These are phyloP conservation scores for Penicillium paneum DNA, from an alignment of 2,329 filamentous ascomycete species.

Conservation along the genomic window DNA sequence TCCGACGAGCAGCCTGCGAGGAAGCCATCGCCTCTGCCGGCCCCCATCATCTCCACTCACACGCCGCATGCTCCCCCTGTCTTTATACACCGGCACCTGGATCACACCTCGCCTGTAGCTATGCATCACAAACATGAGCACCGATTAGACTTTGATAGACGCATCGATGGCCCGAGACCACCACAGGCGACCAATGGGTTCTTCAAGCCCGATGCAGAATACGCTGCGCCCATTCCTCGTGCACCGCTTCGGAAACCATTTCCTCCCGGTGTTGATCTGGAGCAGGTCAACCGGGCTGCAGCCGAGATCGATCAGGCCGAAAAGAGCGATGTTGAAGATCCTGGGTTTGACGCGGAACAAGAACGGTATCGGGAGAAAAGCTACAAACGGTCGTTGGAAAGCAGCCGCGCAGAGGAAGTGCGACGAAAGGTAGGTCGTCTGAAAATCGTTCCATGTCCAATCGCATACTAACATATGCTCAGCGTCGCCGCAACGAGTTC, in stretches of 20 bases:
- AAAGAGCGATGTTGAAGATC: conserved; percentile 56
- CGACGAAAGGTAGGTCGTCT: conserved; percentile 60
- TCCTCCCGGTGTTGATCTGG: conserved; percentile 48
- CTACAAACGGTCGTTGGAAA: conserved; percentile 66
- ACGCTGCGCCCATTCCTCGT: conserved; percentile 1
- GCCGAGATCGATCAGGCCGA: conserved; percentile 56
- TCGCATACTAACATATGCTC: conserved; percentile 20
- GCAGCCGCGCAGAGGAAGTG: conserved; percentile 60
- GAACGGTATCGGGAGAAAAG: conserved; percentile 53
- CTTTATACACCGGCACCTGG: conserved; percentile 12
- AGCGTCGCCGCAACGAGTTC: conserved; percentile 60
- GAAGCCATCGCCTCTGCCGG: conserved; percentile 47
- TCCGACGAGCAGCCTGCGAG: conserved; percentile 58
- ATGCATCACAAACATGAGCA: conserved; percentile 32
- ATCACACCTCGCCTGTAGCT: conserved; percentile 25
- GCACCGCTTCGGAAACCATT: conserved; percentile 16
- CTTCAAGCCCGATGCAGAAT: conserved; percentile 11
- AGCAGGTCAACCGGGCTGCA: conserved; percentile 66
- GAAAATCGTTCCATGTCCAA: not conserved
- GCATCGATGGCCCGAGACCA: conserved; percentile 6
- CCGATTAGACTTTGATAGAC: conserved; percentile 27
- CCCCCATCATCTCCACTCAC: conserved; percentile 15
- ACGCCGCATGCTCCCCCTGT: conserved; percentile 17
- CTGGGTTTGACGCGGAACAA: conserved; percentile 51
- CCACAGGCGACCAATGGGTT: conserved; percentile 16